phyloP scores from a whole-genome alignment of 2,329 filamentous ascomycete species.

The Trichoderma simmonsii region DNA sequence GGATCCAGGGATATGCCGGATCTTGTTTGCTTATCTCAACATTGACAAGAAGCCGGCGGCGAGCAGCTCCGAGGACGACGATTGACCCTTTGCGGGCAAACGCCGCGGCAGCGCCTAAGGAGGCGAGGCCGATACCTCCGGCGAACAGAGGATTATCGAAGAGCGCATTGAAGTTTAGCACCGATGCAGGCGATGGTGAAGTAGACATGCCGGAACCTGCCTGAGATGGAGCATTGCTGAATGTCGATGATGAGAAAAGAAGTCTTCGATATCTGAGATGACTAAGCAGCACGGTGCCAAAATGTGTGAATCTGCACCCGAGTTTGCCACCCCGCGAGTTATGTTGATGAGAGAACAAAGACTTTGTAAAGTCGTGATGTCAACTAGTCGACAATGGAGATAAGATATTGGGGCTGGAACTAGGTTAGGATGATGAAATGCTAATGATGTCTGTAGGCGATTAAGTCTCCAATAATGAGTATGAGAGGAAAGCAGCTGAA shows the following conservation, averaged over 20 bases:
- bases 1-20: conserved; percentile 87
- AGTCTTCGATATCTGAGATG: background rate
- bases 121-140: conserved; percentile 84
- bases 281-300: background rate
- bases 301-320: background rate
- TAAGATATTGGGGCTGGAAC: background rate
- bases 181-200: conserved; percentile 30
- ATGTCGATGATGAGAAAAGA: background rate
- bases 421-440: background rate
- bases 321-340: background rate
- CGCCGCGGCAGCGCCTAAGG: conserved; percentile 76
- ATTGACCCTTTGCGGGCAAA: conserved; percentile 76
- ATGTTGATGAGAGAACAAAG: background rate
- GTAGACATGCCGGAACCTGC: conserved; percentile 31
- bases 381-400: too few species aligned
- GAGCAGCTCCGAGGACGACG: conserved; percentile 68
- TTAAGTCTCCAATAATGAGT: background rate
- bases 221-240: background rate
- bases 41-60: conserved; percentile 85
- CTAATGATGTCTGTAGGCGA: background rate
- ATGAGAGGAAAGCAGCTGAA: background rate
- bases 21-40: conserved; percentile 95
- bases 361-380: background rate
- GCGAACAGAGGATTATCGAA: conserved; percentile 63
- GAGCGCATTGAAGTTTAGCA: conserved; percentile 54